Percentiles rank a stretch among this genome's conserved stretches.
Conservation (phyloP, 129 eudicot genomes). For the Sambucus nigra region DNA sequence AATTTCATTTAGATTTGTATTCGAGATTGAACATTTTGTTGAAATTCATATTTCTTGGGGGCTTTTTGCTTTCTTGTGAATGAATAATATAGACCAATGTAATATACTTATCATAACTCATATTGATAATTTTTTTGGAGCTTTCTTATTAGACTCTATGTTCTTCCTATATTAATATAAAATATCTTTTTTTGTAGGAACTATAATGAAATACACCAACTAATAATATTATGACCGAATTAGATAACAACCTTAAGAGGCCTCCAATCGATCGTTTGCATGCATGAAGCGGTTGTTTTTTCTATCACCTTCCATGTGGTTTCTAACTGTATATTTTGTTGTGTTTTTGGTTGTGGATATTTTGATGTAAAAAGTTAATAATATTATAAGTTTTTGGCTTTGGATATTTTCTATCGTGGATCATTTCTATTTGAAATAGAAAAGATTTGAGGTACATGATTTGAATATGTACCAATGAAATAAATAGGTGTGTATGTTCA, state of each 20-base stretch:
- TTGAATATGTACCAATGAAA: no score
- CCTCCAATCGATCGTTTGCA: slow-evolving; percentile 81
- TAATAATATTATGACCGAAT: slow-evolving; percentile 46
- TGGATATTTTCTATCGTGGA: no score
- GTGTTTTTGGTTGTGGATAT: no score
- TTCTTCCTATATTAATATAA: not conserved
- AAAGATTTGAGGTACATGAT: no score
- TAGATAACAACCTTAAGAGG: slow-evolving; percentile 59
- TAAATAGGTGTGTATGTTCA: no score
- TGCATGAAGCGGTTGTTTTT: slow-evolving; percentile 33
- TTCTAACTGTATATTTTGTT: no score
- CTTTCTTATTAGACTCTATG: not conserved
- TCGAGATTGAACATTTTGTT: not conserved
- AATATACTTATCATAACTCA: no score
- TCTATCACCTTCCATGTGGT: slow-evolving; percentile 1
- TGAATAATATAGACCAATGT: slow-evolving; percentile 40
- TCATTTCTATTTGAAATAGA: no score
- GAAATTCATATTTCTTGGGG: not conserved
- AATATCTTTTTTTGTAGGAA: slow-evolving; percentile 41
- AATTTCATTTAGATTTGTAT: not conserved
- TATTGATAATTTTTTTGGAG: not conserved
- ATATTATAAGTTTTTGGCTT: no score
- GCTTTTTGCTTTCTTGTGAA: slow-evolving; percentile 4
- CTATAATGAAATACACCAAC: slow-evolving; percentile 39
- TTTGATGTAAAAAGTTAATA: no score